Base-by-base conservation (phyloP, 306 rosid species). In the Fragaria nilgerrensis region DNA sequence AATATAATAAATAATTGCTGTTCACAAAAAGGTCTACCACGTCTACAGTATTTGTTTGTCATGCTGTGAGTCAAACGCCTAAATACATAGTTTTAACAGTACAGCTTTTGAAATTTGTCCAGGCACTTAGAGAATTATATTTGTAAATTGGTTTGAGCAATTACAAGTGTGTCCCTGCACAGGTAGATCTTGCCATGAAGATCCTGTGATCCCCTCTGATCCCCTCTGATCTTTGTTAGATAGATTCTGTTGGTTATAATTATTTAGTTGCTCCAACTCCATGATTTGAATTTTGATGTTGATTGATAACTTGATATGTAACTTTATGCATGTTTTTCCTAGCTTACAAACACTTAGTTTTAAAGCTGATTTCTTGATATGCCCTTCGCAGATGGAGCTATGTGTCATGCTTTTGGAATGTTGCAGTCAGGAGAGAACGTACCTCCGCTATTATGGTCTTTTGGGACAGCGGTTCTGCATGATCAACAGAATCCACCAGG, bases 371-470 rank as follows among this genome's bases (percentile, higher is more conserved):
- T 79, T 78, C 36, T 84, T 72, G 75, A 47, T 36, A 68, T 68
- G 67, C 67, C 39, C 41, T 81, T 79, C 81, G 76, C 85, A 92
- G 96, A 93, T 93, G 92, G 94, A 93, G 78, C 47, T 90, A 65
- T 90, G 94, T 67, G 79, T 85, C 79, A 89, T 93, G 94, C 90
- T 93, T 82, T 80, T 89, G 88, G 94, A 93, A 84, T 93, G 98
- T 80, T 93, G 98, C 88, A 93, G 96, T 70, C 96, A 93, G 85
- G 98, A 90, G 85, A 85, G 94, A 85, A 90, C 98, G 52, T 90
- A 90, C 77, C 94, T 89, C 25, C 81, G 94, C 47, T 90, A 92
- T 76, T 95, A 95, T 80, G 98, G 97, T 84, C 97, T 95, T 67
- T 80, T 92, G 70, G 97, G 97, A 47, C 97, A 90, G 87, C 87